Evolutionary conservation across 345 rosid genomes (phyloP), one percentile per base, ranked within the genome.

Genomic region (Corchorus capsularis): DNA sequence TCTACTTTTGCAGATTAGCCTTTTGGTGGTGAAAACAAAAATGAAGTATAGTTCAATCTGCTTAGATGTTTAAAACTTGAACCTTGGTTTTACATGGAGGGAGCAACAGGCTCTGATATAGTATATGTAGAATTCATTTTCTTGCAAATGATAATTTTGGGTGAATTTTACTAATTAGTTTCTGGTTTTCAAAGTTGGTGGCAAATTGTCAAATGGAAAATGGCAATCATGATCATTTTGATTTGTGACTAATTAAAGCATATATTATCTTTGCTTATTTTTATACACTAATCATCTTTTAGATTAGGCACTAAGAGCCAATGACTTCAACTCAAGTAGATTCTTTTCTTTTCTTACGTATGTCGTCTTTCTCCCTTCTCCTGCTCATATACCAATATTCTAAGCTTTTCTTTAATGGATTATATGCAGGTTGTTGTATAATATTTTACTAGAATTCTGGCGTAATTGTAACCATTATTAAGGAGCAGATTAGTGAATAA

Each of bases 41-140:
- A 65, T 41, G n/a, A 8, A 12, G 52, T 41, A 37, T 47, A 43
- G n/a, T 57, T 52, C 20, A 70, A 32, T 65, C 41, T 73, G 56
- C 49, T 52, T 61, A 45, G 9, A 12, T 63, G 6, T 63, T 45
- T 39, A 8, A 69, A 27, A 3, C 34, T 27, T 35, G n/a, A 52
- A 52, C 62, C 43, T 70, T 70, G 62, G 62, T 54, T 37, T 70
- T 72, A 54, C 54, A 13, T 57, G 27, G 69, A 63, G 69, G 59
- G 59, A 47, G 63, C 43, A 56, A 47, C 19, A 69, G 32, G 77
- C 77, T 59, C 20, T 37, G 32, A 43, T 11, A 56, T 27, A n/a
- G n/a, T n/a, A 27, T 63, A 49, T 68, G 72, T 79, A 74, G 37
- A 73, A 34, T 41, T 52, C 20, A 73, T 83, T 73, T 79, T 80